Conservation (phyloP, 2,329 filamentous ascomycete genomes). For the Xylariaceae sp. region DNA sequence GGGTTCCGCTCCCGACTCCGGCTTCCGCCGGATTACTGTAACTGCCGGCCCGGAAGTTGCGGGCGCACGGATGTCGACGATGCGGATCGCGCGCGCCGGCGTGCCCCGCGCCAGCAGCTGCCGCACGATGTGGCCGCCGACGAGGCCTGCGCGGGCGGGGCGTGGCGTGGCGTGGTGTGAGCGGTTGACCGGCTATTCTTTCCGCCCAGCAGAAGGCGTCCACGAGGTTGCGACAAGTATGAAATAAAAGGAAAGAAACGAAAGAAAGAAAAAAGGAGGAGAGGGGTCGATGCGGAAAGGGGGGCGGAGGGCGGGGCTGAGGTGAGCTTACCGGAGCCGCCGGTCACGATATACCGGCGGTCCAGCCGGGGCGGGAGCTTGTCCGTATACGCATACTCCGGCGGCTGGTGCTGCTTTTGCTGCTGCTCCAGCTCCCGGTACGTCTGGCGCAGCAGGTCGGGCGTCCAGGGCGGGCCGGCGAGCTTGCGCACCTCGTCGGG, state of each 20-base stretch:
- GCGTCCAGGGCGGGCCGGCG: slow-evolving; percentile 29
- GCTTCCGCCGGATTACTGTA: too few species aligned
- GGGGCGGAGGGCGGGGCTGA: too few species aligned
- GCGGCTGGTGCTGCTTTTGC: slow-evolving; percentile 27
- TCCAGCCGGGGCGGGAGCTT: slow-evolving; percentile 32
- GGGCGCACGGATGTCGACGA: slow-evolving; percentile 42
- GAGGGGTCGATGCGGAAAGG: neutral
- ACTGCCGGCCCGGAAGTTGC: too few species aligned
- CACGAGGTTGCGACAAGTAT: too few species aligned
- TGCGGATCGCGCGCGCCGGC: slow-evolving; percentile 41
- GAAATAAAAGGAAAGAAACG: too few species aligned
- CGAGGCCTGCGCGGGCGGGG: slow-evolving; percentile 33
- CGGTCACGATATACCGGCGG: slow-evolving; percentile 37
- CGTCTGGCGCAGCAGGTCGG: slow-evolving; percentile 26
- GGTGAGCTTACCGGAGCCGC: slow-evolving; percentile 35
- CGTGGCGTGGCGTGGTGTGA: slow-evolving; percentile 1
- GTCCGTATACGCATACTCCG: slow-evolving; percentile 32
- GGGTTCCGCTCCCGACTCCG: too few species aligned
- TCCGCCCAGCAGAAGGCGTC: too few species aligned
- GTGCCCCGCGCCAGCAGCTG: slow-evolving; percentile 47
- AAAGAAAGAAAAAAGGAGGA: too few species aligned
- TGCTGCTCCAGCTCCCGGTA: slow-evolving; percentile 28
- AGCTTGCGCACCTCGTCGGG: slow-evolving; percentile 28
- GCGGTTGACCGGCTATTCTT: too few species aligned
- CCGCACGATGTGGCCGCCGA: slow-evolving; percentile 46